Conservation (phyloP, 257 asterid species). For the Petunia secreta region DNA sequence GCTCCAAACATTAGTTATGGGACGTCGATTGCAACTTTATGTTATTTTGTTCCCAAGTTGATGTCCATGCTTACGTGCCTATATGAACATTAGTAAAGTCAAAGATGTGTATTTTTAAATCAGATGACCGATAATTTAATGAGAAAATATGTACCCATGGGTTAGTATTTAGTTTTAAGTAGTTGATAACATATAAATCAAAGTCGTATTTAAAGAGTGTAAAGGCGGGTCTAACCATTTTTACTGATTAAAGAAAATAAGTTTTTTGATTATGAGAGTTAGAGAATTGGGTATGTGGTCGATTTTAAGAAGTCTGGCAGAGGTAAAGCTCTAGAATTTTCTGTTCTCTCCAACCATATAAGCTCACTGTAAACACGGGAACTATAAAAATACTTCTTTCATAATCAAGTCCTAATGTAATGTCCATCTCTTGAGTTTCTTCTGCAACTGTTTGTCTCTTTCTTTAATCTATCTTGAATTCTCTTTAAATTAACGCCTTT, state of each 20-base stretch:
- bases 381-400: too few relatives aligned
- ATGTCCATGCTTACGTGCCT: background rate
- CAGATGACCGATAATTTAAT: background rate
- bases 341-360: too few relatives aligned
- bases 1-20: background rate
- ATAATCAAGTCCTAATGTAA: too few relatives aligned
- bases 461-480: too few relatives aligned
- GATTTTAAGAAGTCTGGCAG: background rate
- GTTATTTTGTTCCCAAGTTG: background rate
- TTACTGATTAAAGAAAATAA: background rate
- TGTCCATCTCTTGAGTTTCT: too few relatives aligned
- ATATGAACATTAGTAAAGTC: background rate
- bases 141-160: background rate
- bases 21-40: background rate
- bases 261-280: background rate
- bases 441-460: too few relatives aligned
- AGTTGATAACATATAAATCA: background rate
- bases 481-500: too few relatives aligned
- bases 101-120: too few relatives aligned
- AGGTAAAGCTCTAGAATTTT: background rate
- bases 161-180: background rate
- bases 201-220: background rate
- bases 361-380: too few relatives aligned
- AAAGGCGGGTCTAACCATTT: background rate
- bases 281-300: background rate